A percentile compares a stretch with the other conserved stretches of the same genome.
Evolutionary conservation across 257 asterid genomes (phyloP).

Genomic region (Nicotiana obtusifolia): DNA sequence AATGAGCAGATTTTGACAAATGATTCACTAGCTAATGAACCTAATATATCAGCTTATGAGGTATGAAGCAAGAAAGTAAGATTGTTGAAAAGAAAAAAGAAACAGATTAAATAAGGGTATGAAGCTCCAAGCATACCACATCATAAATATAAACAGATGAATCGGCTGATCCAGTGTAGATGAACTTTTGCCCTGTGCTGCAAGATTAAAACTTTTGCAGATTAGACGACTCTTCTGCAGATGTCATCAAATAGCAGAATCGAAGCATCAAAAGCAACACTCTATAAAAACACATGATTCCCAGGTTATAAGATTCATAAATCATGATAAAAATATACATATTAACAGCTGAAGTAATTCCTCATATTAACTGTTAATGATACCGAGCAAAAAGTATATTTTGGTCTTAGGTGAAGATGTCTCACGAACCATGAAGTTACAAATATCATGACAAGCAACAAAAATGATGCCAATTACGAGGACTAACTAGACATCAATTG

Average conservation of each 20-base stretch:
- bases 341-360: neutral
- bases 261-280: neutral
- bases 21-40: neutral
- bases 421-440: neutral
- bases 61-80: neutral
- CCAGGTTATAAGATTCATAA: neutral
- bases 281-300: neutral
- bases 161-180: slow-evolving; percentile 91
- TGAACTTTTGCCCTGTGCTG: slow-evolving; percentile 93
- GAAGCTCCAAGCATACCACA: slow-evolving; percentile 44
- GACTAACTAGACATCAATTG: neutral
- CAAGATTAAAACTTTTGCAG: slow-evolving; percentile 12
- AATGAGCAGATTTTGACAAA: neutral
- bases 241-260: neutral
- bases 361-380: neutral
- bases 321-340: neutral
- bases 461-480: neutral
- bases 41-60: neutral
- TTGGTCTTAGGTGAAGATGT: neutral
- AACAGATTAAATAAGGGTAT: neutral
- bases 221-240: neutral
- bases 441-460: neutral
- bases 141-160: slow-evolving; percentile 64
- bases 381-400: neutral
- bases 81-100: neutral